Percentiles rank a stretch among this genome's conserved stretches.
phyloP scores from a whole-genome alignment of 495 filamentous ascomycete genomes.

The Lineolata rhizophorae region DNA sequence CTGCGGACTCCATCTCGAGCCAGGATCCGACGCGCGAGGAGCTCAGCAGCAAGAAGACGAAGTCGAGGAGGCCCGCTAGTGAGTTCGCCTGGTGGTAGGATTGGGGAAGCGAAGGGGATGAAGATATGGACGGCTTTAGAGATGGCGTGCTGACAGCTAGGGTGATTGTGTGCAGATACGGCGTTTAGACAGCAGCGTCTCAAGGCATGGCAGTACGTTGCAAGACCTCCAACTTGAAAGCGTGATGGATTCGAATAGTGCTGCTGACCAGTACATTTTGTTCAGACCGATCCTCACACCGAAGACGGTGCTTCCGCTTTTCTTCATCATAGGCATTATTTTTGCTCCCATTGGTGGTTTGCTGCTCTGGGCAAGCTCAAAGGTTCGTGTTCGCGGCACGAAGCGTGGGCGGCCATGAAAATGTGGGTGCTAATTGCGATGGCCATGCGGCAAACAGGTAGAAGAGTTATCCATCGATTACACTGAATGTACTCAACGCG shows the following conservation, averaged over 20 bases:
- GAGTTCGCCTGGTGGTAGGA: slow-evolving; percentile 23
- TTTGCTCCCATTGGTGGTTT: slow-evolving; percentile 76
- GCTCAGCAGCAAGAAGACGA: slow-evolving; percentile 48
- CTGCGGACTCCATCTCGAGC: slow-evolving; percentile 22
- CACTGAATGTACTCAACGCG: slow-evolving; percentile 40
- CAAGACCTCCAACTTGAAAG: neutral
- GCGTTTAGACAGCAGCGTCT: slow-evolving; percentile 80
- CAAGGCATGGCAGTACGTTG: slow-evolving; percentile 76
- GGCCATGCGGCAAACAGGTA: too few relatives aligned
- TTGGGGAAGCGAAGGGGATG: too few relatives aligned
- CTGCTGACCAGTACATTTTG: neutral
- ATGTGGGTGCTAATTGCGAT: neutral
- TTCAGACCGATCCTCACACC: slow-evolving; percentile 54
- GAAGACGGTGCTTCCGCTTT: slow-evolving; percentile 76
- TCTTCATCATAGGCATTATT: slow-evolving; percentile 68
- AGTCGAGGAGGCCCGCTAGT: slow-evolving; percentile 74
- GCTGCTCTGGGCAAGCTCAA: slow-evolving; percentile 58
- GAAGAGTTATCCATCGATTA: slow-evolving; percentile 86
- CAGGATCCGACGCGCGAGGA: slow-evolving; percentile 19
- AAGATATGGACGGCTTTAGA: too few relatives aligned
- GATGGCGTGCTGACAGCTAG: too few relatives aligned
- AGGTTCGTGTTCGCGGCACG: slow-evolving; percentile 34
- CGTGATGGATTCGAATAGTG: neutral
- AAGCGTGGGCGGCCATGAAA: too few relatives aligned
- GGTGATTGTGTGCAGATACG: slow-evolving; percentile 35